Base-by-base conservation (phyloP, 2,329 filamentous ascomycete genomes). In the Colletotrichum lini region DNA sequence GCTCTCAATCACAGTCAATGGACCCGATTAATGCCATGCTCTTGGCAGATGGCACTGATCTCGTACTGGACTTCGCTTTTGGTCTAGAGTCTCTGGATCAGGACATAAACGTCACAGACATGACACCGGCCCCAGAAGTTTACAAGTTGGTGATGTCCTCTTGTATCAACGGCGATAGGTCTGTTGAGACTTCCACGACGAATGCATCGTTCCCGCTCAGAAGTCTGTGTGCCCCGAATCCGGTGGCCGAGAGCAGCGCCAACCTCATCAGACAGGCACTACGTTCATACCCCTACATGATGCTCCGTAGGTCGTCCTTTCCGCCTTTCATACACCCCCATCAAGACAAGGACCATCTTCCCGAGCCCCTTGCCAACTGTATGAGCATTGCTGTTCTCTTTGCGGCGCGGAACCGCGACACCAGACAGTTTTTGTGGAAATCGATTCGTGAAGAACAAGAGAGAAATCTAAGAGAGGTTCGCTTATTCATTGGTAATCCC, bases 281-380 rank as follows among this genome's bases (percentile, higher is more conserved):
- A 10, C 47, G 62, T 9, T 53, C 70, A 2, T 73, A 62, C 2
- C 70, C 70, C 3, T 26, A 49, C 6, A 73, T 73, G 70, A 67
- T 73, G 67, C 68, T 71, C 6, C 71, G 67, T 15, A 65, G 67
- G 38, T 63, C 53, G 21, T 67, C 71, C 2, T 73, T 72, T 12
- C 71, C 67, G n/a, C 71, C 67, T 3, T 71, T 71, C 16, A 73
- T 73, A 23, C 71, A 71, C 53, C 58, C 52, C 5, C 47, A 65
- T 21, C 59, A 53, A 26, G 58, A 69, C 18, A 63, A 63, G n/a
- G 58, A 53, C 10, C 63, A 38, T 16, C 59, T 71, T 12, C 70
- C 70, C 15, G 57, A 49, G 13, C 57, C 67, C 3, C 23, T 71
- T 9, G 59, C 67, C 2, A 73, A 59, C 53, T 73, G 70, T 44